Percentiles rank a stretch among this genome's conserved stretches.
phyloP scores from a whole-genome alignment of 106 monocot species.

The Dactylorhiza incarnata region DNA sequence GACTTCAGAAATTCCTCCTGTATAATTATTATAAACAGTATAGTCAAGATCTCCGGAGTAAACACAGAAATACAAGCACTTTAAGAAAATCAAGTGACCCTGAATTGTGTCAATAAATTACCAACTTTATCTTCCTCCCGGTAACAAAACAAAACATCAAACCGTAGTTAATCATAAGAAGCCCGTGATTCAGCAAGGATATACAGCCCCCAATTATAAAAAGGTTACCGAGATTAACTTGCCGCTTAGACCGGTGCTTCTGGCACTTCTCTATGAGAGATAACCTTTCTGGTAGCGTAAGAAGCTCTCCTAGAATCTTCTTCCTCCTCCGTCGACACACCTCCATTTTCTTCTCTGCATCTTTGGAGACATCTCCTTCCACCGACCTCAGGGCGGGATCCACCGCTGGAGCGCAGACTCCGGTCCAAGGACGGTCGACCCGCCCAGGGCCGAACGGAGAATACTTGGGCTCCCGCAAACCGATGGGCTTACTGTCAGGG shows the following conservation, averaged over 20 bases:
- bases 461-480: conserved; percentile 86
- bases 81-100: not conserved
- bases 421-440: conserved; percentile 75
- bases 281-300: conserved; percentile 54
- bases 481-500: conserved; percentile 49
- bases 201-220: not conserved
- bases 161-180: not conserved
- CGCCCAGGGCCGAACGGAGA: conserved; percentile 83
- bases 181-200: not conserved
- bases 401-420: conserved; percentile 66
- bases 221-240: conserved; percentile 73
- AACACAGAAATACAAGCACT: not conserved
- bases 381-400: conserved; percentile 60
- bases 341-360: conserved; percentile 14
- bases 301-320: conserved; percentile 50
- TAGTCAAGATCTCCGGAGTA: not conserved
- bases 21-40: not conserved
- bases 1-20: not conserved
- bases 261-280: conserved; percentile 56
- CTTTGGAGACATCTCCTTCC: conserved; percentile 23
- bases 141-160: not conserved
- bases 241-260: conserved; percentile 67
- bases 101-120: too few species aligned
- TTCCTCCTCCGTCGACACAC: conserved; percentile 32
- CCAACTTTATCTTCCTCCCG: not conserved